These are phyloP conservation scores for Leccinum griseonigrum DNA, from an alignment of 1,284 basidiomycete species.

Conservation along the genomic window DNA sequence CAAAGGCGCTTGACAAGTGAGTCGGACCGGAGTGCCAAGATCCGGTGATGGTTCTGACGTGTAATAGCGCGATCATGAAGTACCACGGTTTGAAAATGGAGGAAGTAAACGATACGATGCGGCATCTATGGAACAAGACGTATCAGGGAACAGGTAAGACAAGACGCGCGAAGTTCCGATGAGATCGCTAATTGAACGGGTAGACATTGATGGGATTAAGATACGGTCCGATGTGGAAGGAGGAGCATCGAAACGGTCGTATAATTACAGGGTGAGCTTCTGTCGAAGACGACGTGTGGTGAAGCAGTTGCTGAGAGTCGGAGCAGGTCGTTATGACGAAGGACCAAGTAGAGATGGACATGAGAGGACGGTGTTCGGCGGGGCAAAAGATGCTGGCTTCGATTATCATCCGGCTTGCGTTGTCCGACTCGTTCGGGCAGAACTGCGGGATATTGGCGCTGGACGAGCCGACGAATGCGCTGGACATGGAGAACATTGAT, in stretches of 20 bases:
- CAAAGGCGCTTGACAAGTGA: constrained; percentile 92
- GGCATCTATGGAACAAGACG: constrained; percentile 96
- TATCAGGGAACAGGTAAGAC: constrained; percentile 93
- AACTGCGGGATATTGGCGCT: constrained; percentile 97
- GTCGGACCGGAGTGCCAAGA: constrained; percentile 21
- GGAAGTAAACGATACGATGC: constrained; percentile 98
- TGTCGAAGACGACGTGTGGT: constrained; percentile 4
- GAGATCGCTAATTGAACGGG: constrained; percentile 31
- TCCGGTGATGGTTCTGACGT: constrained; percentile 8
- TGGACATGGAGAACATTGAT: constrained; percentile 96
- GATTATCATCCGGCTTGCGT: constrained; percentile 98
- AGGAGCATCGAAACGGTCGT: constrained; percentile 82
- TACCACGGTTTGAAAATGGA: constrained; percentile 99
- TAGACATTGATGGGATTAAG: constrained; percentile 95
- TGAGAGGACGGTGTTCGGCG: constrained; percentile 97
- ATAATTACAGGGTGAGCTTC: constrained; percentile 89
- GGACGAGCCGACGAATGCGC: constrained; percentile 97
- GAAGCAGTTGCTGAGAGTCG: constrained; percentile 24
- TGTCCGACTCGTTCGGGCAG: constrained; percentile 96
- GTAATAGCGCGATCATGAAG: constrained; percentile 90
- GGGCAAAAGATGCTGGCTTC: constrained; percentile 99
- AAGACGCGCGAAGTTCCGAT: constrained; percentile 7
- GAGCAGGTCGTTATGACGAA: constrained; percentile 95
- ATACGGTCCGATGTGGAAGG: constrained; percentile 95
- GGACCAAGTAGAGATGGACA: constrained; percentile 99